Conservation (phyloP, 2,329 filamentous ascomycete genomes). For the Apiospora sp. region DNA sequence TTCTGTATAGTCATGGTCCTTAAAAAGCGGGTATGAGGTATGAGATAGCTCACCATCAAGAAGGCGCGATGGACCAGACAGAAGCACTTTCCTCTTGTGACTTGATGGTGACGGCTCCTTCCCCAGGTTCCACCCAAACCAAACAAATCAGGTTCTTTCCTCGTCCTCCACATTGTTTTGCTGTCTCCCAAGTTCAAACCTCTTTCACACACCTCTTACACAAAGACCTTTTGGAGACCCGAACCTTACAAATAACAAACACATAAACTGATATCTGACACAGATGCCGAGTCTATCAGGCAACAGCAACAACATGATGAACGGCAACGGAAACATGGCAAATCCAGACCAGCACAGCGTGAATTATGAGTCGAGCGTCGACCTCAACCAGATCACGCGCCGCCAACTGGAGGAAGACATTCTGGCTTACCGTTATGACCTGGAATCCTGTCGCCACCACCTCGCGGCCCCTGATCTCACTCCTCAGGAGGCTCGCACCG, state of each 20-base stretch:
- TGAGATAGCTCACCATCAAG: not conserved
- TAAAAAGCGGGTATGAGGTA: not conserved
- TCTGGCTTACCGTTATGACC: constrained; percentile 50
- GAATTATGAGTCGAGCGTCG: constrained; percentile 38
- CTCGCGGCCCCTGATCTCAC: constrained; percentile 43
- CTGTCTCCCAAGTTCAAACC: not conserved
- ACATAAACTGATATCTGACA: not conserved
- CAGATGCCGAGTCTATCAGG: not conserved
- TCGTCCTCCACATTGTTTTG: not conserved
- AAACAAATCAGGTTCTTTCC: not conserved
- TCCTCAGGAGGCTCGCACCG: constrained; percentile 49
- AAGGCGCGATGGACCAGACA: not conserved
- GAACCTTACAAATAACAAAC: not conserved
- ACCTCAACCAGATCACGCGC: constrained; percentile 42
- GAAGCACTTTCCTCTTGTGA: not conserved
- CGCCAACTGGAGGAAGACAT: constrained; percentile 53
- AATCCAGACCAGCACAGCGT: constrained; percentile 24
- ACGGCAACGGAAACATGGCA: constrained; percentile 19
- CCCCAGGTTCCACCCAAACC: not conserved
- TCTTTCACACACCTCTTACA: not conserved
- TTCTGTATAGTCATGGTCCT: not conserved
- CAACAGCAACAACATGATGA: constrained; percentile 28
- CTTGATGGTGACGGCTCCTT: not conserved
- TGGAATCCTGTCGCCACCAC: constrained; percentile 51
- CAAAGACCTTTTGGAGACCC: not conserved